Evolutionary conservation across 371 early-diverging fungal species (phyloP), one percentile per base, ranked within the genome.

Genomic region (Mortierella sp.): DNA sequence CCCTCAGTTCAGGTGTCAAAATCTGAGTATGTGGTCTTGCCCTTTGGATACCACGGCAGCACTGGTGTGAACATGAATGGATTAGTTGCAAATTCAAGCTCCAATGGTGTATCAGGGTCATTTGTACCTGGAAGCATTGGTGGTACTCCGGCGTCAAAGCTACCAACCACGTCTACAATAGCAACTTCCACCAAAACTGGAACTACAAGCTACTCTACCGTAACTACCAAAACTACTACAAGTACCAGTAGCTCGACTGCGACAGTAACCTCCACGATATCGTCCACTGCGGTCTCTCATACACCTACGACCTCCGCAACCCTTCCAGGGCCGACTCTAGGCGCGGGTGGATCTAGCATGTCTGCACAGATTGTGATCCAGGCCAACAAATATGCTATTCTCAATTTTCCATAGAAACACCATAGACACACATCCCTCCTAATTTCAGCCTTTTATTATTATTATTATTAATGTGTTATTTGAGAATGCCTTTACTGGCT

Each of bases 331-430:
- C 65, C 73, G 2, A 22, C 43, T 3, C 24, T 65, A 10, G 73
- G 73, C 4, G 73, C 78, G 3, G 78, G 78, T 0, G 67, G 67
- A 15, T 73, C 70, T 0, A 3, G 22, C 7, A 13, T 63, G 16
- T 61, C 78, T 4, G 78, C 74, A 1, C 78, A 69, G 32, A 41
- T 78, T 52, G 65, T 63, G 38, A 64, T 78, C 19, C 78, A 78
- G 45, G 78, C 78, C 63, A 78, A 78, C 70, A 63, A 58, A 61
- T 58, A 67, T 24, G 70, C 69, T 33, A 28, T 52, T 11, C 22
- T 78, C 53, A 72, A 73, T 58, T 78, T 78, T 32, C 74, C 78
- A 19, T 77, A 70, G 60, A 36, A 10, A 10, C 16, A 55, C 22
- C 28, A 55, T 52, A 52, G 52, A 52, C 5, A 8, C 52, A 55